Percentiles rank a stretch among this genome's conserved stretches.
Evolutionary conservation across 129 eudicot genomes (phyloP).

Genomic region (Chrysanthemum lavandulifolium): DNA sequence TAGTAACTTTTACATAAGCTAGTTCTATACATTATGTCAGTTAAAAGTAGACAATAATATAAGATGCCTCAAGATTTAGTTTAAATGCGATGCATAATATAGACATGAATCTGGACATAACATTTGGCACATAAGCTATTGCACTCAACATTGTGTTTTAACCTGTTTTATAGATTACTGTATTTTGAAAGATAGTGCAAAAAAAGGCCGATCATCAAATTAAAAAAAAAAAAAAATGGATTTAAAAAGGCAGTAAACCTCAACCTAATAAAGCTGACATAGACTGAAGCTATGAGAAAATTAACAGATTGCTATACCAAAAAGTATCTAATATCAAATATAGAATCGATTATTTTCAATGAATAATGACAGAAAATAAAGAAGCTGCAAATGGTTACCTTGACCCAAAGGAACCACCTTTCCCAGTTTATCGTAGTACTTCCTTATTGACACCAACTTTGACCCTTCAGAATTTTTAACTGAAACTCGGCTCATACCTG

Average conservation of each 20-base stretch:
- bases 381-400: constrained; percentile 45
- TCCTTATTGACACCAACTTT: constrained; percentile 52
- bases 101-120: background rate
- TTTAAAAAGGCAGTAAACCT: background rate
- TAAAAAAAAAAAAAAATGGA: background rate
- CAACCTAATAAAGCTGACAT: background rate
- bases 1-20: background rate
- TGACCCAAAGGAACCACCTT: constrained; percentile 32
- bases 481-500: constrained; percentile 55
- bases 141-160: background rate
- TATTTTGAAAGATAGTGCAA: background rate
- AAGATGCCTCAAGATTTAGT: background rate
- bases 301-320: background rate
- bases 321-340: background rate
- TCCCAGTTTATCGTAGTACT: constrained; percentile 53
- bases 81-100: background rate
- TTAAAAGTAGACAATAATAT: background rate
- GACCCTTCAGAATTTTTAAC: constrained; percentile 35
- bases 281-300: background rate
- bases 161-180: background rate
- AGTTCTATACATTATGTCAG: background rate
- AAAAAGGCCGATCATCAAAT: background rate
- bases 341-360: background rate
- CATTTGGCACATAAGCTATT: background rate
- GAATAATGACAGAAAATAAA: constrained; percentile 16